Evolutionary conservation across 179 eudicot genomes (phyloP), one percentile per base, ranked within the genome.

Genomic region (Dionaea muscipula): DNA sequence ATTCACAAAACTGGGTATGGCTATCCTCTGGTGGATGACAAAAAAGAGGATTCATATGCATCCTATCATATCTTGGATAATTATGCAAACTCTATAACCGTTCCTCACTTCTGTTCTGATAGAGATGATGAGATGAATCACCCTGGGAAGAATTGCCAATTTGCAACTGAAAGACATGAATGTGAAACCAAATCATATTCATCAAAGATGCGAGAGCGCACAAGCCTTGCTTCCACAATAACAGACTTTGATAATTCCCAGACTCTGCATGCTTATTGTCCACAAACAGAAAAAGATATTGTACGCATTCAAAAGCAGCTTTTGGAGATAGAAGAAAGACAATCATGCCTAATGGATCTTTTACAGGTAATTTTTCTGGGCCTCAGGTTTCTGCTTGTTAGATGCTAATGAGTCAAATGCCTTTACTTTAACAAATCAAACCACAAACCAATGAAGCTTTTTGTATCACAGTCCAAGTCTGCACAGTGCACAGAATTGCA

Each of bases 291-390:
- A 56, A 75, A 66, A 39, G 89, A 89, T 53, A 73, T 83, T 33
- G 56, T 59, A 25, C 73, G 69, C 47, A 78, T 89, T 20, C 70
- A 58, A 37, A 76, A 79, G 58, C 84, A 89, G 45, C 86, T 89
- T 59, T 44, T 66, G 63, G 93, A 89, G 65, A 89, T 89, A 57
- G 93, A 81, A 67, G 79, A 62, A 68, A 85, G 74, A 60, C 97
- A 89, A 64, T 77, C 93, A 47, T 68, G 68, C 62, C 62, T 89
- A 59, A 73, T 81, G 82, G 86, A 85, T 70, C 27, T 89, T 65
- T 68, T 89, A 12, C 81, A 83, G 95, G 97, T 89, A 66, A 49
- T 51, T 75, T 22, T 8, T 56, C 18, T 15, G 39, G 22, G 24
- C 45, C 26, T 9, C 10, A 5, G 22, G 27, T 28, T 58, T 25